These are phyloP conservation scores for Talaromyces sp. DNA, from an alignment of 2,329 filamentous ascomycete genomes.

Conservation along the genomic window DNA sequence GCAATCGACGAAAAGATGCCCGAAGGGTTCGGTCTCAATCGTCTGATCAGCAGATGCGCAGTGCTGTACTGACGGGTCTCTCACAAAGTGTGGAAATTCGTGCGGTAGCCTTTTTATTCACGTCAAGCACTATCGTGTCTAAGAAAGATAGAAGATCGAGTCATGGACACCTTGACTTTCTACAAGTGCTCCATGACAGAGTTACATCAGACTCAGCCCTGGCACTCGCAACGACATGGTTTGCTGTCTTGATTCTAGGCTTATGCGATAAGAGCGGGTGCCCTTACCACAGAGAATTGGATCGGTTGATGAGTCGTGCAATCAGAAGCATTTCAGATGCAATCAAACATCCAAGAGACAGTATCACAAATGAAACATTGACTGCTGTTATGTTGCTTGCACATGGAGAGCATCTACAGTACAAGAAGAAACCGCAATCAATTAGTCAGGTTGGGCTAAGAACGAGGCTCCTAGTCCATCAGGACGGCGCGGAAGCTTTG, in stretches of 20 bases:
- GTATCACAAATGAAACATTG: constrained; percentile 13
- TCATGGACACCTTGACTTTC: constrained; percentile 19
- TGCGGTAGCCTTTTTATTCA: constrained; percentile 6
- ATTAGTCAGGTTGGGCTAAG: not conserved
- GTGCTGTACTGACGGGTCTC: not conserved
- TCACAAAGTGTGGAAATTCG: constrained; percentile 10
- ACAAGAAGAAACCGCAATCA: not conserved
- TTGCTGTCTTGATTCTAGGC: constrained; percentile 12
- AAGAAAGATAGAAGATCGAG: constrained; percentile 9
- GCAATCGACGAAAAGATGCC: constrained; percentile 3
- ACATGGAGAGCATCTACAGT: constrained; percentile 14
- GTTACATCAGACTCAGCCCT: constrained; percentile 4
- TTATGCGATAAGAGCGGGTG: not conserved
- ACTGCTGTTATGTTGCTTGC: constrained; percentile 15
- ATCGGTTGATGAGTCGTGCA: not conserved
- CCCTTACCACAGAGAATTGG: not conserved
- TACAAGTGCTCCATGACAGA: constrained; percentile 5
- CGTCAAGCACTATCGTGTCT: not conserved
- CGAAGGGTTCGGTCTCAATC: not conserved
- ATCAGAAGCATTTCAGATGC: constrained; percentile 1
- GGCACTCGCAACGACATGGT: constrained; percentile 16
- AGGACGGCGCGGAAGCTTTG: constrained; percentile 18
- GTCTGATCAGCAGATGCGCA: not conserved
- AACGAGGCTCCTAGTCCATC: constrained; percentile 8
- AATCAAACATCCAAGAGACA: not conserved